phyloP scores from a whole-genome alignment of 352 stramenopile species.

The Aphanomyces stellatus region DNA sequence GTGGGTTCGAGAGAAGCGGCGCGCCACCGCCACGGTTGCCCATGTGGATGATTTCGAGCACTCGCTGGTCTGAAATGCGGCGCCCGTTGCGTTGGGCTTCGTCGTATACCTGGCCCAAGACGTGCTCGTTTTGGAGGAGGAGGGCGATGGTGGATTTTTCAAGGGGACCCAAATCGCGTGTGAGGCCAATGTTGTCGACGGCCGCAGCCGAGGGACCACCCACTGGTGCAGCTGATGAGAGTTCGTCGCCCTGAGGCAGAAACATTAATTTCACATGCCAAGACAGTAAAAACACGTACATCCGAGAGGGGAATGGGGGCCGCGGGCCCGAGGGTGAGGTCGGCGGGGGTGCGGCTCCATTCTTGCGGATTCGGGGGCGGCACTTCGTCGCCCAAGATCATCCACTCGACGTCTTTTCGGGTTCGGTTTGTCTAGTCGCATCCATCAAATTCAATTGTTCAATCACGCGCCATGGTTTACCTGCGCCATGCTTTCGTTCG shows the following conservation, averaged over 20 bases:
- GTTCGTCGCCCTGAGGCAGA: not conserved
- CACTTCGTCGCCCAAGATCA: conserved; percentile 73
- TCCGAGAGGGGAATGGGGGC: conserved; percentile 64
- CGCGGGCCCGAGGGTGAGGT: conserved; percentile 44
- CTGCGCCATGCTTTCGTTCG: conserved; percentile 59
- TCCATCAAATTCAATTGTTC: no score
- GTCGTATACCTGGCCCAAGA: conserved; percentile 66
- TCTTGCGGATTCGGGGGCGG: conserved; percentile 68
- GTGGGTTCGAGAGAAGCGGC: conserved; percentile 30
- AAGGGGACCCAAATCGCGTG: conserved; percentile 55
- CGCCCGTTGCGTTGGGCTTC: conserved; percentile 74
- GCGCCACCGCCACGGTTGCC: conserved; percentile 31
- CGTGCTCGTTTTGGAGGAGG: conserved; percentile 63
- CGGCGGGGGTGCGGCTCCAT: conserved; percentile 50
- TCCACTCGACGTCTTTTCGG: conserved; percentile 73
- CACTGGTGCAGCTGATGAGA: no score
- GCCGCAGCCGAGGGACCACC: conserved; percentile 28
- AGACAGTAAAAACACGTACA: conserved; percentile 23
- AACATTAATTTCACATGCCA: not conserved
- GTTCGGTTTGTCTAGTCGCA: conserved; percentile 40
- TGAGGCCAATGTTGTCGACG: conserved; percentile 50
- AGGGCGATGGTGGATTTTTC: conserved; percentile 62
- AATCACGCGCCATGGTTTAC: no score
- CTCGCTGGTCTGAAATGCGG: conserved; percentile 58
- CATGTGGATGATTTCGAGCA: conserved; percentile 56